Conservation (phyloP, 2,329 filamentous ascomycete species). For the Colletotrichum scovillei region DNA sequence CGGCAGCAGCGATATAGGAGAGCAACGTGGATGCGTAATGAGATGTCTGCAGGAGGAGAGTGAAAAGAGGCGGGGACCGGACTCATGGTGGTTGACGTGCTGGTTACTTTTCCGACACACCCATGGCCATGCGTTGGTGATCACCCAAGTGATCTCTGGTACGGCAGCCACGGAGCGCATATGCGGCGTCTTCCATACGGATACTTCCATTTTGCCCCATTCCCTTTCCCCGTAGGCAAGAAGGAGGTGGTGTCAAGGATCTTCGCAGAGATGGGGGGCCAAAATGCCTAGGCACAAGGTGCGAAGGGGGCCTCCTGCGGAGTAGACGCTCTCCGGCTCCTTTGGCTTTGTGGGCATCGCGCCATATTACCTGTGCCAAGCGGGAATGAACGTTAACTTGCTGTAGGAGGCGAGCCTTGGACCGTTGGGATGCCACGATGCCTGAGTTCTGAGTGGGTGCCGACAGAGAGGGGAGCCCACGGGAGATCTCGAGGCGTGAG, state of each 20-base stretch:
- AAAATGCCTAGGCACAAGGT: slow-evolving; percentile 8
- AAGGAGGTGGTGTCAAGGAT: slow-evolving; percentile 20
- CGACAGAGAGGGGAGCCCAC: neutral
- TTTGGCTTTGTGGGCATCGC: neutral
- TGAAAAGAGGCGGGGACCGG: neutral
- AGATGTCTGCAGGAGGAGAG: slow-evolving; percentile 1
- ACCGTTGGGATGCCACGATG: neutral
- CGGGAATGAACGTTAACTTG: neutral
- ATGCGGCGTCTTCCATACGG: slow-evolving; percentile 17
- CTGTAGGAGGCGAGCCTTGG: neutral
- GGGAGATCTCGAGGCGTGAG: slow-evolving; percentile 7
- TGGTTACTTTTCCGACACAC: slow-evolving; percentile 12
- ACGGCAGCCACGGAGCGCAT: slow-evolving; percentile 33
- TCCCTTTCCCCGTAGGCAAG: neutral
- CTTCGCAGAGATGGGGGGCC: slow-evolving; percentile 27
- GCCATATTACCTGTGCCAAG: slow-evolving; percentile 28
- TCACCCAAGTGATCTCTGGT: slow-evolving; percentile 36
- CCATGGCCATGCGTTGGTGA: slow-evolving; percentile 30
- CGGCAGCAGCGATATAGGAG: slow-evolving; percentile 9
- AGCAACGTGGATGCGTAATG: slow-evolving; percentile 10
- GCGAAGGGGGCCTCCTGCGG: slow-evolving; percentile 6
- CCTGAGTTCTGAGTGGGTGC: slow-evolving; percentile 12
- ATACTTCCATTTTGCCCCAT: neutral
- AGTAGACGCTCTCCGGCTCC: slow-evolving; percentile 17
- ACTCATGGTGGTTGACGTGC: slow-evolving; percentile 28